phyloP scores from a whole-genome alignment of 2,329 filamentous ascomycete genomes.

The Fusarium papillatum region DNA sequence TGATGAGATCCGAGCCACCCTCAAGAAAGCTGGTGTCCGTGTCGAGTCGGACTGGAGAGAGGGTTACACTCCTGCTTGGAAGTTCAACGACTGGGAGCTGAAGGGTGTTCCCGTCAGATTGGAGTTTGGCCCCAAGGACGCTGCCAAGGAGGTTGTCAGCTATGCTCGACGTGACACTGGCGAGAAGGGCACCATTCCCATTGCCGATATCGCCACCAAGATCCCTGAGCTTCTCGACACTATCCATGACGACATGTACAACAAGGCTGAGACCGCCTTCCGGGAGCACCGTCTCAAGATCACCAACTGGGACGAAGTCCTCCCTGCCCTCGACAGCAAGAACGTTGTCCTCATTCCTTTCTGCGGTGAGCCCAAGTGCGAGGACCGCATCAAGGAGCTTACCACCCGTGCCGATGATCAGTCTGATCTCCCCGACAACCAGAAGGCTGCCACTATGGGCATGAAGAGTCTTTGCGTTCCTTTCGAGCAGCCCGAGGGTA shows the following conservation, averaged over 20 bases:
- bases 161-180: conserved; percentile 89
- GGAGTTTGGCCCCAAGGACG: conserved; percentile 96
- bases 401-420: conserved; percentile 82
- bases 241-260: conserved; percentile 88
- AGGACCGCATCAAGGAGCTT: conserved; percentile 95
- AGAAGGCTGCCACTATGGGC: conserved; percentile 70
- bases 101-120: conserved; percentile 95
- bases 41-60: conserved; percentile 88
- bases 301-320: conserved; percentile 91
- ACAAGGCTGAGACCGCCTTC: conserved; percentile 83
- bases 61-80: conserved; percentile 94
- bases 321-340: conserved; percentile 90
- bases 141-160: conserved; percentile 86
- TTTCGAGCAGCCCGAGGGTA: conserved; percentile 87
- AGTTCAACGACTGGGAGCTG: conserved; percentile 99
- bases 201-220: conserved; percentile 79
- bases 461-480: conserved; percentile 80
- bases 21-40: conserved; percentile 82
- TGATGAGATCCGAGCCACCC: conserved; percentile 69
- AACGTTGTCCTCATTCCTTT: conserved; percentile 94
- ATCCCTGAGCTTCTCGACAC: conserved; percentile 88
- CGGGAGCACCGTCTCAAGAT: conserved; percentile 84
- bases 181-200: conserved; percentile 84
- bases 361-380: conserved; percentile 86
- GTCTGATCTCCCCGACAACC: conserved; percentile 64